Percentiles rank a stretch among this genome's conserved stretches.
Evolutionary conservation across 805 yeast species (phyloP).

Genomic region (Spencermartinsiella europaea): DNA sequence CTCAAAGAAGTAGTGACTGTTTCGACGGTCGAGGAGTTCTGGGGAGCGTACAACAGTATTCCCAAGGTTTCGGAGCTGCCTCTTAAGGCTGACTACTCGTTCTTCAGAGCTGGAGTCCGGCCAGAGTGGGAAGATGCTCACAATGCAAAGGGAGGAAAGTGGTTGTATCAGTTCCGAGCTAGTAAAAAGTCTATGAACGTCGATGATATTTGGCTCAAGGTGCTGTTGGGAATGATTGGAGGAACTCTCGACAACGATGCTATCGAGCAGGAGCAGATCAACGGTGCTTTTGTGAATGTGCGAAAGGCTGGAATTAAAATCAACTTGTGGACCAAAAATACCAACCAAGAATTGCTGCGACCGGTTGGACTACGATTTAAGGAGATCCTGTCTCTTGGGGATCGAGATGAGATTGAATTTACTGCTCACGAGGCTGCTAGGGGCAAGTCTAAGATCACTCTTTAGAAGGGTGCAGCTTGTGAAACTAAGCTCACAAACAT

Average conservation of each 20-base stretch:
- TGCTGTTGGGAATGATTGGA: slow-evolving; percentile 80
- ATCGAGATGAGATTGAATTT: slow-evolving; percentile 76
- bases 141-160: slow-evolving; percentile 89
- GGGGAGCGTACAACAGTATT: slow-evolving; percentile 94
- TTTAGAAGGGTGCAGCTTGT: slow-evolving; percentile 4
- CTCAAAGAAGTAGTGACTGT: slow-evolving; percentile 90
- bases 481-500: background rate
- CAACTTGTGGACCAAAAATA: slow-evolving; percentile 89
- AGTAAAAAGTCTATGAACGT: slow-evolving; percentile 38
- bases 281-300: slow-evolving; percentile 87
- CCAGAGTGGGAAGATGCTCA: slow-evolving; percentile 98
- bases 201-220: slow-evolving; percentile 80
- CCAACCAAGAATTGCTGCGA: slow-evolving; percentile 54
- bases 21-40: slow-evolving; percentile 94
- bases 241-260: slow-evolving; percentile 88
- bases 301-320: slow-evolving; percentile 78
- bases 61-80: slow-evolving; percentile 92
- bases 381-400: slow-evolving; percentile 71
- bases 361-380: slow-evolving; percentile 84
- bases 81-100: slow-evolving; percentile 86
- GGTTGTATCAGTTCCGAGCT: slow-evolving; percentile 56
- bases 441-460: slow-evolving; percentile 17
- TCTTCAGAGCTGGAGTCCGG: slow-evolving; percentile 87
- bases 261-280: slow-evolving; percentile 76
- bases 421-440: slow-evolving; percentile 51